A percentile compares a stretch with the other conserved stretches of the same genome.
Conservation (phyloP, 2,329 filamentous ascomycete species). For the Cordyceps tenuipes region DNA sequence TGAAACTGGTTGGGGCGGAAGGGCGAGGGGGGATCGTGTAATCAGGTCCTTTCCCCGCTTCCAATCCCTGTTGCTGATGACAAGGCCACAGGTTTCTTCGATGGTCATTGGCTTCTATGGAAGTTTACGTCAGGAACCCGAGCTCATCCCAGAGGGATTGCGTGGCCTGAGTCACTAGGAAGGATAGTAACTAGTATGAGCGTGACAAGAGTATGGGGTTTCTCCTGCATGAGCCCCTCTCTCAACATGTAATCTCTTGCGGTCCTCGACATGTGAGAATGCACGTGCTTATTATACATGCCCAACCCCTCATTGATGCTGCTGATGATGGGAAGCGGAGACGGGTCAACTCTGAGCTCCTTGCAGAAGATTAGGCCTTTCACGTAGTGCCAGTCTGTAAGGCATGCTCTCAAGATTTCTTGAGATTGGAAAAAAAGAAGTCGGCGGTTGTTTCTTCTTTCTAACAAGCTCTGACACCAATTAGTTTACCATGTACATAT, state of each 20-base stretch:
- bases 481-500: background rate
- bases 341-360: background rate
- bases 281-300: slow-evolving; percentile 6
- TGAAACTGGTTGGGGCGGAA: slow-evolving; percentile 4
- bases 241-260: background rate
- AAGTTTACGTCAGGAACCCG: slow-evolving; percentile 1
- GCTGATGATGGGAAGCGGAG: background rate
- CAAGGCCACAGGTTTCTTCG: background rate
- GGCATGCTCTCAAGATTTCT: background rate
- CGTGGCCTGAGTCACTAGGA: slow-evolving; percentile 1
- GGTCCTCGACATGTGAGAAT: background rate
- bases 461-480: background rate
- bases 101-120: background rate
- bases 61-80: background rate
- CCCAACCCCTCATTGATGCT: background rate
- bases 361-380: background rate
- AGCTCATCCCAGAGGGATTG: background rate
- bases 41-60: slow-evolving; percentile 1
- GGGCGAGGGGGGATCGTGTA: background rate
- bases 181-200: background rate
- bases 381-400: no score
- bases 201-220: background rate
- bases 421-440: no score
- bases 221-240: background rate
- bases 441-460: background rate